These are phyloP conservation scores for Trametes maxima DNA, from an alignment of 768 basidiomycete genomes.

Conservation along the genomic window DNA sequence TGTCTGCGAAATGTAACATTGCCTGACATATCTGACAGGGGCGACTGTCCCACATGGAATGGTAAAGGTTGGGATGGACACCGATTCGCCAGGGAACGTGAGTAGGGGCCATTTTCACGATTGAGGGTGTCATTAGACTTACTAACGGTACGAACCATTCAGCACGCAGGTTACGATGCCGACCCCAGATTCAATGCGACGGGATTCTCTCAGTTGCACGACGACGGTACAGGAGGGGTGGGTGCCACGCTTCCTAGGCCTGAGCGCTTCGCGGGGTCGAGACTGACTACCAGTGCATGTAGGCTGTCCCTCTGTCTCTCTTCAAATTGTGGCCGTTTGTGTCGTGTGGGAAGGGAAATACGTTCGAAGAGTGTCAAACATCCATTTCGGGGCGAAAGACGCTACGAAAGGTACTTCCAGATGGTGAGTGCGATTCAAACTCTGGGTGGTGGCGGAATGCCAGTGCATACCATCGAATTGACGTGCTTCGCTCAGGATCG, in stretches of 20 bases:
- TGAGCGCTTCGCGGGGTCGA: too few species aligned
- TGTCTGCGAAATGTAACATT: neutral
- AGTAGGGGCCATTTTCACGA: neutral
- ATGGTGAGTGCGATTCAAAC: conserved; percentile 42
- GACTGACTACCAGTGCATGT: neutral
- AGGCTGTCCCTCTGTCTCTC: conserved; percentile 52
- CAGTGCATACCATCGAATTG: neutral
- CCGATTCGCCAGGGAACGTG: conserved; percentile 50
- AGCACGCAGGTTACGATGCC: conserved; percentile 46
- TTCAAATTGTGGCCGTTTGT: conserved; percentile 63
- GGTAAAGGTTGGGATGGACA: conserved; percentile 69
- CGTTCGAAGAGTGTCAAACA: conserved; percentile 55
- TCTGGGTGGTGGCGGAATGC: neutral
- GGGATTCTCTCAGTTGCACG: conserved; percentile 67
- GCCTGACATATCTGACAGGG: conserved; percentile 37
- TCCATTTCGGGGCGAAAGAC: conserved; percentile 49
- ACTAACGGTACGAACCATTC: too few species aligned
- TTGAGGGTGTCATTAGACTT: too few species aligned
- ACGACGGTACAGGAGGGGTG: conserved; percentile 64
- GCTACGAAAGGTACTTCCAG: conserved; percentile 46
- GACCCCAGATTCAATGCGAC: conserved; percentile 41
- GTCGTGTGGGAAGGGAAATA: conserved; percentile 39
- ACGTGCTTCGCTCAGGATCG: conserved; percentile 41
- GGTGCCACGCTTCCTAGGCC: conserved; percentile 19
- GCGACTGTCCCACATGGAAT: conserved; percentile 68